phyloP scores from a whole-genome alignment of 106 monocot genomes.

The Acorus calamus region DNA sequence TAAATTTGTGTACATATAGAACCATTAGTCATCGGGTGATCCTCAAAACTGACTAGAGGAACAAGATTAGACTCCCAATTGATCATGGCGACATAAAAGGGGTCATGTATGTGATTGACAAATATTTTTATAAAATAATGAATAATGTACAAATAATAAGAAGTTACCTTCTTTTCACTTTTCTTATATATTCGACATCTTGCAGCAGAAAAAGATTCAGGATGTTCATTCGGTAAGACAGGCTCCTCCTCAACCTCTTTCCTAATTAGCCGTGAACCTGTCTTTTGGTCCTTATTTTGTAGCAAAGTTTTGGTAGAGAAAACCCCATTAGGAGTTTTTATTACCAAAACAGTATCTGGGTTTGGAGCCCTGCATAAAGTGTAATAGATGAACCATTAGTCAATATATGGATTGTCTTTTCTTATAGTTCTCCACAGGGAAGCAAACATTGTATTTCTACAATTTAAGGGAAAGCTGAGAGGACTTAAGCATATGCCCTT shows the following conservation, averaged over 20 bases:
- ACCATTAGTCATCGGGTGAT: too few species aligned
- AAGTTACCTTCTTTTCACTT: constrained; percentile 28
- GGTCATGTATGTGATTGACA: too few species aligned
- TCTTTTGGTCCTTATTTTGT: constrained; percentile 41
- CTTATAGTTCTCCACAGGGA: too few species aligned
- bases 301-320: constrained; percentile 56
- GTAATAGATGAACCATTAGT: too few species aligned
- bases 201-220: constrained; percentile 43
- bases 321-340: constrained; percentile 52
- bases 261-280: constrained; percentile 39
- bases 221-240: constrained; percentile 3
- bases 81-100: too few species aligned
- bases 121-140: not conserved
- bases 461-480: too few species aligned
- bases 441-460: too few species aligned
- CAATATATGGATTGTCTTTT: too few species aligned
- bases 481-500: too few species aligned
- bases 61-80: too few species aligned
- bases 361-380: constrained; percentile 49
- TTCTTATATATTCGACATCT: constrained; percentile 49
- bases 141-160: not conserved
- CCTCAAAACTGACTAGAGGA: too few species aligned
- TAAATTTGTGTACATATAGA: too few species aligned
- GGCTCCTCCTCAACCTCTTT: constrained; percentile 27
- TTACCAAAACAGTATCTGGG: constrained; percentile 69